These are phyloP conservation scores for Leucosporidium scottii DNA, from an alignment of 768 basidiomycete species.

Conservation along the genomic window DNA sequence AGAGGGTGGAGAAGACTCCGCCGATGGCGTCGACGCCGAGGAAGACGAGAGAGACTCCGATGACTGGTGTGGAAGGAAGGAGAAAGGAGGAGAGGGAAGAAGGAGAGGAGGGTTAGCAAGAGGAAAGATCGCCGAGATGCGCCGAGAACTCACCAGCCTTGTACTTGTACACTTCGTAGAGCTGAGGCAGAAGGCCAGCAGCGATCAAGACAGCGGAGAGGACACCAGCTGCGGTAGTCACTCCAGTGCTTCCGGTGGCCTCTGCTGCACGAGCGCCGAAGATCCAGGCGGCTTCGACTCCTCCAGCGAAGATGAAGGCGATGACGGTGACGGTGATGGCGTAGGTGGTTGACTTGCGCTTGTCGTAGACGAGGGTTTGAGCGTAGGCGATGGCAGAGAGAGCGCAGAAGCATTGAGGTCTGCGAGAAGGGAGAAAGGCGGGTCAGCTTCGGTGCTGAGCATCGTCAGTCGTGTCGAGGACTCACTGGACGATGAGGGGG, in stretches of 20 bases:
- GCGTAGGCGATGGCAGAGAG: conserved; percentile 59
- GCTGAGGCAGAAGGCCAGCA: conserved; percentile 52
- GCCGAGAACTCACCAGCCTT: conserved; percentile 32
- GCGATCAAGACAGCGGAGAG: conserved; percentile 55
- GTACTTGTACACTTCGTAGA: conserved; percentile 63
- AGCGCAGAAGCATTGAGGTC: conserved; percentile 51
- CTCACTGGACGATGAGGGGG: conserved; percentile 62
- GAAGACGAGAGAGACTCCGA: conserved; percentile 64
- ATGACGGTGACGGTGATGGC: conserved; percentile 44
- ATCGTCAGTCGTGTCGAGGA: not conserved
- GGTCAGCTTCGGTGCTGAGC: too few species aligned
- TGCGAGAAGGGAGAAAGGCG: conserved; percentile 21
- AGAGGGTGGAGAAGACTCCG: conserved; percentile 62
- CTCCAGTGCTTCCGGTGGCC: conserved; percentile 10
- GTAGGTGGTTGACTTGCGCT: conserved; percentile 42
- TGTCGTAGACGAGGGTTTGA: conserved; percentile 63
- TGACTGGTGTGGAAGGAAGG: conserved; percentile 50
- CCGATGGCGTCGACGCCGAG: conserved; percentile 51
- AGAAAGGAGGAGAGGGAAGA: too few species aligned
- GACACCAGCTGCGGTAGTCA: conserved; percentile 57
- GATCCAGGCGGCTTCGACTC: conserved; percentile 56
- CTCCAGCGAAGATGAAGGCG: conserved; percentile 50
- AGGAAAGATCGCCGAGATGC: too few species aligned
- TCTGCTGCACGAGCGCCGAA: conserved; percentile 46
- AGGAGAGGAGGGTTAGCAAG: too few species aligned